Evolutionary conservation across 2,329 filamentous ascomycete species (phyloP), one percentile per base, ranked within the genome.

Genomic region (Pseudogymnoascus sp.): DNA sequence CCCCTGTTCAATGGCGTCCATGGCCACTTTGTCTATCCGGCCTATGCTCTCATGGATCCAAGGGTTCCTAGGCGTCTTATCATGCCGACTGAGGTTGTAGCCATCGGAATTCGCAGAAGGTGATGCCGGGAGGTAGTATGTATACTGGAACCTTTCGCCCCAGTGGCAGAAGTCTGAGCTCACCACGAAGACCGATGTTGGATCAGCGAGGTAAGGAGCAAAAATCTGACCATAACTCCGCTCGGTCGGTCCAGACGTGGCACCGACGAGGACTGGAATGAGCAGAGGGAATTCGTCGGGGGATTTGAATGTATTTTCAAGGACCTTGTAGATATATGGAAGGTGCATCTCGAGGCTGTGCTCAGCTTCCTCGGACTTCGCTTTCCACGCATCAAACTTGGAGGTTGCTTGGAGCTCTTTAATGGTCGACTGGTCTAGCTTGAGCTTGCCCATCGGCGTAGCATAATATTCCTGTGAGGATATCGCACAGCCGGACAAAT

Each of bases 111-210:
- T 73, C 8, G 70, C 67, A 2, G 73, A 63, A 4, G 69, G 65
- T 36, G 78, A 78, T 21, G 71, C 78, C 65, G 83, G 78, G 33
- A 86, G 82, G 74, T 97, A 96, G 65, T 88, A 88, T 28, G 87
- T 90, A 75, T 97, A 99, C 63, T 83, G 79, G 75, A 97, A 99
- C 60, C 91, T 83, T 0, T 80, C 70, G 10, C 95, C 95, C 95
- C 95, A 99, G 76, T 99, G 95, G 68, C 93, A 97, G 74, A 99
- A 99, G 74, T 99, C 95, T 0, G 92, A 96, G 74, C 90, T 95
- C 67, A 97, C 83, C 65, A 99, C 83, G 73, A 97, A 97, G 1
- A 88, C 86, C 65, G 90, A 96, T 11, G 82, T 78, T 0, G 87
- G 84, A 69, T 96, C 89, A 35, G 81, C 79, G 6, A 99, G 78